A percentile compares a stretch with the other conserved stretches of the same genome.
Conservation (phyloP, 2,329 filamentous ascomycete genomes). For the Fusarium piperis region DNA sequence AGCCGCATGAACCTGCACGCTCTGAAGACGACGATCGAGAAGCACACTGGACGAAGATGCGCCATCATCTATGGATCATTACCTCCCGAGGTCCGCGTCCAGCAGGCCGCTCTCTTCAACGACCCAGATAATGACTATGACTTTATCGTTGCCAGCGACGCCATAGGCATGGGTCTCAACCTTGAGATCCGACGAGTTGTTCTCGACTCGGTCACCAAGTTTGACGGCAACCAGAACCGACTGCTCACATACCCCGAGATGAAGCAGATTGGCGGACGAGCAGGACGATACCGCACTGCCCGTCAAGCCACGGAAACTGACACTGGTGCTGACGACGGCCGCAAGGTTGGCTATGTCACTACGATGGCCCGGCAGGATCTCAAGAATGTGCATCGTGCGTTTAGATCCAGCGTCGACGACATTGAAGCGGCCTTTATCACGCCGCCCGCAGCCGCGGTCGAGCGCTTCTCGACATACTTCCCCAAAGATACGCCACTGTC, state of each 20-base stretch:
- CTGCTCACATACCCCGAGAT: constrained; percentile 78
- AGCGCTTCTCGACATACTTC: constrained; percentile 84
- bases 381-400: constrained; percentile 66
- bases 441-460: constrained; percentile 75
- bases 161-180: constrained; percentile 97
- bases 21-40: constrained; percentile 81
- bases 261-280: constrained; percentile 94
- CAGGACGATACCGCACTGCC: constrained; percentile 83
- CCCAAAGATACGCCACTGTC: constrained; percentile 82
- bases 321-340: constrained; percentile 32
- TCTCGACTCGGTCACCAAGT: constrained; percentile 82
- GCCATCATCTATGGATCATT: constrained; percentile 93
- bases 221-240: constrained; percentile 66
- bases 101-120: constrained; percentile 94
- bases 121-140: constrained; percentile 96
- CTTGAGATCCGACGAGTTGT: constrained; percentile 90
- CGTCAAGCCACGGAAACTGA: constrained; percentile 39
- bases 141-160: constrained; percentile 91
- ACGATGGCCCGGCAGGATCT: constrained; percentile 79
- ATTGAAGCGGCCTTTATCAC: constrained; percentile 78
- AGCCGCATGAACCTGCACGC: constrained; percentile 83
- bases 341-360: constrained; percentile 79
- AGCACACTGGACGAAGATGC: constrained; percentile 78
- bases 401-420: constrained; percentile 70
- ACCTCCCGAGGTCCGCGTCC: constrained; percentile 90